Evolutionary conservation across 176 grass and related monocot genomes (phyloP), one percentile per base, ranked within the genome.

Genomic region (Juncus inflexus): DNA sequence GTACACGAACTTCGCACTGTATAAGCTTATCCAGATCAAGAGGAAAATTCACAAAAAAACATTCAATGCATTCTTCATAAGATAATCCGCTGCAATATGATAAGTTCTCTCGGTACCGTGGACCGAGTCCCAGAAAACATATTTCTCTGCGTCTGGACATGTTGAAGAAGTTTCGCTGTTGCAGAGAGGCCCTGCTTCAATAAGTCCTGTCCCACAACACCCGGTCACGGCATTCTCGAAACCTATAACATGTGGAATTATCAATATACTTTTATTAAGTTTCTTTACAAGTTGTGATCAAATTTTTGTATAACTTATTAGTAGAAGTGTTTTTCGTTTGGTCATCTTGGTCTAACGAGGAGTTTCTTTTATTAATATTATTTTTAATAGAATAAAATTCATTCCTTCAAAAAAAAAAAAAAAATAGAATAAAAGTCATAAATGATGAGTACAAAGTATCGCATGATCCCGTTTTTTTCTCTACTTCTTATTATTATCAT

Each of bases 221-320:
- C 90, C 90, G 69, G 79, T 78, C 51, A 42, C 67, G 0, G 76
- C 78, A 41, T 95, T 86, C 15, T 95, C 90, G 37, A 95, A 95
- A 67, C 90, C 90, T 95, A 75, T 3, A 2, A 7, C 37, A 60
- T 0, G 35, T 3, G 40, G 60, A 55, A 58, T 45, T 78, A 7
- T 40, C 16, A 40, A 35, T 28, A 1, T 38, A 19, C 7, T 63
- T 58, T 37, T 67, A 58, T 14, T 52, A 8, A 14, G 60, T 61
- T 3, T 75, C 74, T 4, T 66, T 10, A 40, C 71, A 50, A 50
- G n/a, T 64, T 0, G 65, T 3, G 6, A 68, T 58, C 36, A 81
- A 35, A 6, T 72, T 63, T 67, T 73, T 51, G 47, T 68, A 81
- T 3, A 54, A 6, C 13, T 41, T 81, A 35, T 68, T 74, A 16